These are phyloP conservation scores for Colletotrichum coccodes DNA, from an alignment of 2,329 filamentous ascomycete species.

Conservation along the genomic window DNA sequence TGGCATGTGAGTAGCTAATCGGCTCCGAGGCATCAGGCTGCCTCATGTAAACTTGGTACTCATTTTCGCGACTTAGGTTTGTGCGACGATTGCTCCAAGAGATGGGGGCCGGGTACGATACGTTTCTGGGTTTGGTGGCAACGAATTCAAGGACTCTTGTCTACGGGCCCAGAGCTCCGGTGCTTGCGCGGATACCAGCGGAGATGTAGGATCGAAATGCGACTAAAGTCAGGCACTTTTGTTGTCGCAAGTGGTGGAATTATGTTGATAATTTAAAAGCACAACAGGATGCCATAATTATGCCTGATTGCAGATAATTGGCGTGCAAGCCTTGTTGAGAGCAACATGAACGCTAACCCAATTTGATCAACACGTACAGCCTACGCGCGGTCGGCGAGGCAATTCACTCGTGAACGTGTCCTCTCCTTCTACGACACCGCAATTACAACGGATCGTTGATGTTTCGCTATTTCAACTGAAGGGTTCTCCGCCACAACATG, in stretches of 20 bases:
- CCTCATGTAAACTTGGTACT: neutral
- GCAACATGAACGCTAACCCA: too few relatives aligned
- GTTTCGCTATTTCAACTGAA: too few relatives aligned
- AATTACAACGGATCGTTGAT: too few relatives aligned
- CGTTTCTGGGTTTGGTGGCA: slow-evolving; percentile 3
- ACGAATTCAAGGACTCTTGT: slow-evolving; percentile 6
- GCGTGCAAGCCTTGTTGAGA: neutral
- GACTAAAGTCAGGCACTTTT: neutral
- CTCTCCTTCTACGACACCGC: too few relatives aligned
- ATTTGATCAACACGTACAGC: neutral
- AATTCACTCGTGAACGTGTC: too few relatives aligned
- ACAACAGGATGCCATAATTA: neutral
- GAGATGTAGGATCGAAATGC: neutral
- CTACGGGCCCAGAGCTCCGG: neutral
- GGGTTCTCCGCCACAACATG: too few relatives aligned
- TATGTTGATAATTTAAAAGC: too few relatives aligned
- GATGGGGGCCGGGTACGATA: neutral
- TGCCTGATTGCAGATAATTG: neutral
- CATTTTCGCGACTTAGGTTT: neutral
- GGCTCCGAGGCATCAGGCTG: neutral
- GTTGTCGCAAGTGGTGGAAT: neutral
- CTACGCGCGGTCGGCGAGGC: too few relatives aligned
- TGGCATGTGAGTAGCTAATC: neutral
- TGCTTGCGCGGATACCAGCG: neutral
- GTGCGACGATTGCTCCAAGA: neutral